phyloP scores from a whole-genome alignment of 495 filamentous ascomycete genomes.

The Pseudomonodictys pantanalensis region DNA sequence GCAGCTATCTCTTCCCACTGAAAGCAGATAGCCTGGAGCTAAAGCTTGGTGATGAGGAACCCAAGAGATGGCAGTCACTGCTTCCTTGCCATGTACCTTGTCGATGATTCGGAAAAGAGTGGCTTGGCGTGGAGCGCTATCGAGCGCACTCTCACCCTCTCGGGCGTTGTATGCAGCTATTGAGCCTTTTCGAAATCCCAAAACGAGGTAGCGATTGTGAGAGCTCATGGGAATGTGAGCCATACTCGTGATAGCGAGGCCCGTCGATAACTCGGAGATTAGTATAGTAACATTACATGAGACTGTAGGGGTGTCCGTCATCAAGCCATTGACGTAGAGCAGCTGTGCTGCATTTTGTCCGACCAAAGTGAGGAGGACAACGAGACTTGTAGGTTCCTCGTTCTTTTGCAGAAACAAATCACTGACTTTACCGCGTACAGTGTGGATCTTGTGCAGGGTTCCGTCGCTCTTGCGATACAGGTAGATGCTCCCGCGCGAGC shows the following conservation, averaged over 20 bases:
- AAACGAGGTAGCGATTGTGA: conserved; percentile 49
- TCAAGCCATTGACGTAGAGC: conserved; percentile 4
- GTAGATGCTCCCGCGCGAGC: conserved; percentile 23
- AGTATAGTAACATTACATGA: conserved; percentile 1
- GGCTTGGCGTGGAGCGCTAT: conserved; percentile 31
- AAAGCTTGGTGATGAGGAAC: conserved; percentile 9
- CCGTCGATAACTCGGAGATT: conserved; percentile 9
- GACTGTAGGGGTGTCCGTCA: not conserved
- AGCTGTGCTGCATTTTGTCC: conserved; percentile 27
- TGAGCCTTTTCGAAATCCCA: conserved; percentile 67
- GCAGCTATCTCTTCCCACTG: conserved; percentile 70
- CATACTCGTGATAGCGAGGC: conserved; percentile 45
- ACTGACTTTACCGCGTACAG: conserved; percentile 49
- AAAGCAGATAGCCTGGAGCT: conserved; percentile 51
- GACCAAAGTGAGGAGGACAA: conserved; percentile 20
- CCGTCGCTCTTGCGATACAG: not conserved
- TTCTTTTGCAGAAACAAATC: conserved; percentile 44
- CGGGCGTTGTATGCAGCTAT: conserved; percentile 51
- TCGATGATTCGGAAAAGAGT: conserved; percentile 27
- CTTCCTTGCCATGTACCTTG: conserved; percentile 59
- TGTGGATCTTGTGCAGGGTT: not conserved
- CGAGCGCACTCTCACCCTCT: not conserved
- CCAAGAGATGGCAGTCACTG: conserved; percentile 62
- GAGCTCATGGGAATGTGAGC: conserved; percentile 37
- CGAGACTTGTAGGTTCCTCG: not conserved